These are phyloP conservation scores for Lentinula lateritia DNA, from an alignment of 768 basidiomycete genomes.

Conservation along the genomic window DNA sequence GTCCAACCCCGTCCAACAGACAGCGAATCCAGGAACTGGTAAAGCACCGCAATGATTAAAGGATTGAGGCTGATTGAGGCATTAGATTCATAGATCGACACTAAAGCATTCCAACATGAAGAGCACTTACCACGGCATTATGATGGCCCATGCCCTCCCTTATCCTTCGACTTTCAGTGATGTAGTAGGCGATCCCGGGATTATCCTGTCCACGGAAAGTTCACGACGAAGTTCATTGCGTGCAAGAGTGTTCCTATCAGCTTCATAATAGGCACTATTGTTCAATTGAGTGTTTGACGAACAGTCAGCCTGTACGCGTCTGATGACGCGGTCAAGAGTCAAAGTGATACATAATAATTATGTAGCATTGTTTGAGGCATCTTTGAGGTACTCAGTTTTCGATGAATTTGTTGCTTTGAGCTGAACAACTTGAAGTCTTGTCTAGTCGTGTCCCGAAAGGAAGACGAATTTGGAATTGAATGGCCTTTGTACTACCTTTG, in stretches of 20 bases:
- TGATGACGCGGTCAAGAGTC: background rate
- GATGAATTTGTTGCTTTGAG: background rate
- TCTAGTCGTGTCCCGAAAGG: background rate
- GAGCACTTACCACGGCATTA: background rate
- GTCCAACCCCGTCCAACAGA: background rate
- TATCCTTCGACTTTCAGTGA: background rate
- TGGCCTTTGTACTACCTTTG: too few species aligned
- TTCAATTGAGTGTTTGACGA: background rate
- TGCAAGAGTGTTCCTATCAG: background rate
- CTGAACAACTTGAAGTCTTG: too few species aligned
- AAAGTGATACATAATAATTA: too few species aligned
- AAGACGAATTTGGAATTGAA: background rate
- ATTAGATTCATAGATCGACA: background rate
- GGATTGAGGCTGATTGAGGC: background rate
- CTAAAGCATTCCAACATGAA: background rate
- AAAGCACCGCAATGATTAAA: background rate
- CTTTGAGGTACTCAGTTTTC: background rate
- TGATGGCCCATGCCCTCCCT: background rate
- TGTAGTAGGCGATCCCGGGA: background rate
- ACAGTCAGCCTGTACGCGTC: background rate
- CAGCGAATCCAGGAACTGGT: conserved; percentile 2
- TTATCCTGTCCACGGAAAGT: background rate
- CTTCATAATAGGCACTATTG: background rate
- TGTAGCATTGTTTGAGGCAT: too few species aligned
- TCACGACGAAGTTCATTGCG: background rate